Evolutionary conservation across 2,329 filamentous ascomycete genomes (phyloP).

Genomic region (Geosmithia morbida): DNA sequence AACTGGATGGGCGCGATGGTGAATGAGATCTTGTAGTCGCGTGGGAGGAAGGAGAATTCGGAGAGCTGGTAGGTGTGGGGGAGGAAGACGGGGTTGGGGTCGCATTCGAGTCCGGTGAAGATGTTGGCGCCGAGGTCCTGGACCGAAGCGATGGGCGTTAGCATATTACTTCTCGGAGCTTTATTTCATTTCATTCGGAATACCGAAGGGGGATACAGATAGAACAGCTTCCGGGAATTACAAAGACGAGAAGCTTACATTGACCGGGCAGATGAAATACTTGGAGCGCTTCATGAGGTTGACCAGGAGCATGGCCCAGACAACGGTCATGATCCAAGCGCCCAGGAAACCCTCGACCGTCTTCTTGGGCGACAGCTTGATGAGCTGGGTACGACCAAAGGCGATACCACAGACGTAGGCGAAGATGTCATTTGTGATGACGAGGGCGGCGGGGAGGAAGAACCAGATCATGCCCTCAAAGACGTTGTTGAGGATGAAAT

Average conservation of each 20-base stretch:
- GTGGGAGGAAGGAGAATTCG: conserved; percentile 53
- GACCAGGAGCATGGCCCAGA: conserved; percentile 71
- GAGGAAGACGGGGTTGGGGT: conserved; percentile 82
- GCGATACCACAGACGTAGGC: conserved; percentile 96
- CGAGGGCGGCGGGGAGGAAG: conserved; percentile 84
- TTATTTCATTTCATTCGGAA: too few relatives aligned
- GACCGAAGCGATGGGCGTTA: background rate
- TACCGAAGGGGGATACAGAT: background rate
- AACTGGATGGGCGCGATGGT: conserved; percentile 81
- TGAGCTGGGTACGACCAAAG: conserved; percentile 89
- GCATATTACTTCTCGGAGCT: too few relatives aligned
- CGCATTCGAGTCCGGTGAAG: conserved; percentile 79
- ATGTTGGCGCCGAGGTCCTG: conserved; percentile 83
- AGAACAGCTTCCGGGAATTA: background rate
- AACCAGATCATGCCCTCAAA: conserved; percentile 99
- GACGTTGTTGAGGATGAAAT: conserved; percentile 99
- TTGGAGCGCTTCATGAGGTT: conserved; percentile 79
- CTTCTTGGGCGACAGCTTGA: conserved; percentile 97
- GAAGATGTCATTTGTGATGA: conserved; percentile 98
- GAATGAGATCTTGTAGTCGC: conserved; percentile 44
- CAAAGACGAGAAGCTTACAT: conserved; percentile 32
- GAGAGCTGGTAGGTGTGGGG: conserved; percentile 62
- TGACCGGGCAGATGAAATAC: conserved; percentile 97
- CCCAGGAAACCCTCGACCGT: conserved; percentile 95
- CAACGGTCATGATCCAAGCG: conserved; percentile 87